Base-by-base conservation (phyloP, 306 rosid species). In the Lathyrus sativus region DNA sequence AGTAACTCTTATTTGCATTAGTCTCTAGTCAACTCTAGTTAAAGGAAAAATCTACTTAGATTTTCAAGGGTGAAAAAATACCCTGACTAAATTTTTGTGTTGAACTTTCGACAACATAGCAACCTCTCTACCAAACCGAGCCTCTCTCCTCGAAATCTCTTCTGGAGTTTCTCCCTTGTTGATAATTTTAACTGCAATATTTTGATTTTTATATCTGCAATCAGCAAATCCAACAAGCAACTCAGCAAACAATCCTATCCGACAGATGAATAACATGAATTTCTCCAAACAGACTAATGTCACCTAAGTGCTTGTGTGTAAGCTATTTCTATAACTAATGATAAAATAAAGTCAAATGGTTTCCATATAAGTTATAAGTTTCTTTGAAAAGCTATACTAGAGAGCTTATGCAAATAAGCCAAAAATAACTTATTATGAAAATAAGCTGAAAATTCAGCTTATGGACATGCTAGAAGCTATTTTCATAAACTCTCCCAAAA, bases 1-100 rank as follows among this genome's bases (percentile, higher is more conserved):
- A 68, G 69, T 14, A 67, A 70, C 22, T 6, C 11, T 41, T 41
- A n/a, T 13, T 42, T 56, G 58, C 79, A 51, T 44, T 29, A 46
- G 38, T 38, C 41, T 29, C 58, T 58, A 8, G 61, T 50, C 45
- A 66, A 57, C 71, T 39, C 79, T 54, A 61, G 26, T 38, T 6
- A 38, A 35, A 14, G 31, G 56, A 62, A n/a, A 62, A n/a, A 37
- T 31, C 45, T 65, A 75, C 50, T 51, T 14, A 68, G 17, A 81
- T 49, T 64, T 38, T 24, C 11, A 4, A 55, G 0, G 15, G 38
- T 28, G 28, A 65, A 39, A 43, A 69, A 7, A 3, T 33, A 92
- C 98, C 96, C 89, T 86, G 67, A 87, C 96, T 62, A 93, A 85
- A 84, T 93, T 90, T 64, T 85, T 88, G 85, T 93, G 98, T 43